A percentile compares a stretch with the other conserved stretches of the same genome.
Evolutionary conservation across 352 stramenopile species (phyloP).

Genomic region (Globisporangium cystogenes): DNA sequence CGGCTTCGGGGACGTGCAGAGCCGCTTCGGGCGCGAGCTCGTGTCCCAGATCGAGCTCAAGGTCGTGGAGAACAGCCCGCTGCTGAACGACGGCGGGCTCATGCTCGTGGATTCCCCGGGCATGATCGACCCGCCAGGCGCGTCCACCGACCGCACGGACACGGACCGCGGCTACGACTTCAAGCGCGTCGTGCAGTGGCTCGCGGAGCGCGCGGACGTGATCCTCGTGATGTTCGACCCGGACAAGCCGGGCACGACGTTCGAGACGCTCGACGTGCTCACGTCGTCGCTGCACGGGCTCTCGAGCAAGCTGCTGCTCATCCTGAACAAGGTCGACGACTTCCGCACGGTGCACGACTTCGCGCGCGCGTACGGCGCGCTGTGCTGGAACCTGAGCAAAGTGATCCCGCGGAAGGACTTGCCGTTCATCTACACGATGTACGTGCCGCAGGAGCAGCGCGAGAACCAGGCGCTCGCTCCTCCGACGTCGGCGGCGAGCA

Average conservation of each 20-base stretch:
- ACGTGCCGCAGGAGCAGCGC: slow-evolving; percentile 66
- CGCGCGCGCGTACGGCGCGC: slow-evolving; percentile 71
- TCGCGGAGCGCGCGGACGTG: slow-evolving; percentile 78
- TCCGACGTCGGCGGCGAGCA: slow-evolving; percentile 1
- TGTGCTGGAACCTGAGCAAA: slow-evolving; percentile 89
- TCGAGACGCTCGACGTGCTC: slow-evolving; percentile 85
- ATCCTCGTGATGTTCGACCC: slow-evolving; percentile 89
- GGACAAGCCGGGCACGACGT: slow-evolving; percentile 85
- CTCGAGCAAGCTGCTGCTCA: slow-evolving; percentile 79
- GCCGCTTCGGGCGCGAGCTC: slow-evolving; percentile 73
- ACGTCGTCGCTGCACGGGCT: slow-evolving; percentile 70
- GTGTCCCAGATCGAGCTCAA: slow-evolving; percentile 87
- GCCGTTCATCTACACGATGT: slow-evolving; percentile 89
- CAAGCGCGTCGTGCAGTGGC: slow-evolving; percentile 84
- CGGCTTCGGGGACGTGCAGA: slow-evolving; percentile 76
- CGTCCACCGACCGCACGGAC: slow-evolving; percentile 53
- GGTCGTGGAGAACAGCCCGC: slow-evolving; percentile 51
- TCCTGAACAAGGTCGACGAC: slow-evolving; percentile 89
- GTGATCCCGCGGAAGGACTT: slow-evolving; percentile 84
- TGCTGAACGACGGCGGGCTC: slow-evolving; percentile 74
- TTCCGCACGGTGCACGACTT: slow-evolving; percentile 87
- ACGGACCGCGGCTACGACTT: slow-evolving; percentile 83
- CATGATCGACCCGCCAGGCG: slow-evolving; percentile 82
- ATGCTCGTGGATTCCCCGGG: slow-evolving; percentile 85
- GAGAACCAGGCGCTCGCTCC: slow-evolving; percentile 10